phyloP scores from a whole-genome alignment of 805 yeast genomes.

The Candida golubevii region DNA sequence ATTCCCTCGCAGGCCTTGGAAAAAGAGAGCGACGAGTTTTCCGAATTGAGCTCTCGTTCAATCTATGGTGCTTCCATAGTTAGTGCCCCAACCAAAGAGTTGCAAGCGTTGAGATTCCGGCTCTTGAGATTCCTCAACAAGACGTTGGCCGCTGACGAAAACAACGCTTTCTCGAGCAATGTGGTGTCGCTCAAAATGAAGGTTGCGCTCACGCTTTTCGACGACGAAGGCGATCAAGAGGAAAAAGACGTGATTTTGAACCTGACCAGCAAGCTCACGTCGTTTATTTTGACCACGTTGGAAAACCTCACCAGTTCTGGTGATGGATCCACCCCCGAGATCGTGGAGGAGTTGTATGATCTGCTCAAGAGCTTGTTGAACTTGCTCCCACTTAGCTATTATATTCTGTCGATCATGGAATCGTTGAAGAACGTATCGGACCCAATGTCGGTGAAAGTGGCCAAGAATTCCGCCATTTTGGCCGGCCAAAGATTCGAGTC shows the following conservation, averaged over 20 bases:
- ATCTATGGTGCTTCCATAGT: slow-evolving; percentile 61
- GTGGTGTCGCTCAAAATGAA: slow-evolving; percentile 42
- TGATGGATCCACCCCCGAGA: slow-evolving; percentile 16
- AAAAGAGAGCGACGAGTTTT: slow-evolving; percentile 32
- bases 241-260: slow-evolving; percentile 29
- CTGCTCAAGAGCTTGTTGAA: slow-evolving; percentile 61
- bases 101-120: slow-evolving; percentile 44
- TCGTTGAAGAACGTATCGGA: slow-evolving; percentile 34
- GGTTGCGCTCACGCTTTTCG: slow-evolving; percentile 49
- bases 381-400: slow-evolving; percentile 70
- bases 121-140: slow-evolving; percentile 56
- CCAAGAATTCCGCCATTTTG: slow-evolving; percentile 58
- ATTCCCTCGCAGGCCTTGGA: slow-evolving; percentile 43
- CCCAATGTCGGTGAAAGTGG: slow-evolving; percentile 46
- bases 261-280: slow-evolving; percentile 29
- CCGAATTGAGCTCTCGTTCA: slow-evolving; percentile 46
- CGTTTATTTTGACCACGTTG: slow-evolving; percentile 34
- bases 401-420: slow-evolving; percentile 54
- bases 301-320: slow-evolving; percentile 24
- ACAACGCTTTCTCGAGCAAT: slow-evolving; percentile 17
- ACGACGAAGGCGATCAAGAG: slow-evolving; percentile 28
- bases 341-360: slow-evolving; percentile 44
- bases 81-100: slow-evolving; percentile 45
- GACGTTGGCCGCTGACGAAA: slow-evolving; percentile 32
- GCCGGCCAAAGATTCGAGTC: slow-evolving; percentile 64